Evolutionary conservation across 352 stramenopile species (phyloP), one percentile per base, ranked within the genome.

Genomic region (Phytophthora quininea): DNA sequence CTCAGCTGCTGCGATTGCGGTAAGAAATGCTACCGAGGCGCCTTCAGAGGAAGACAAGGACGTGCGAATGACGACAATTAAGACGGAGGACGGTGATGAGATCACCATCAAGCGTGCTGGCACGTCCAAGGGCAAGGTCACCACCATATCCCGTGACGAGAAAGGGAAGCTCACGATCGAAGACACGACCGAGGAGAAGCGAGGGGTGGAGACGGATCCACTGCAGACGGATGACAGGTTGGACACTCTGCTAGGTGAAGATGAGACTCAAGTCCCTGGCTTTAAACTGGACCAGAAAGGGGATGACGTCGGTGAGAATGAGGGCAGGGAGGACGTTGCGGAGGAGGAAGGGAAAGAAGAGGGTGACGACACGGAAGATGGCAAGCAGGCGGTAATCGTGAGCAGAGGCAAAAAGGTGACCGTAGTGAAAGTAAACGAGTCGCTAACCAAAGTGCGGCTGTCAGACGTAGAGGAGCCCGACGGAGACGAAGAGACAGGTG

Each of bases 91-190:
- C 46, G 84, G 84, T 45, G 82, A 92, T 62, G 84, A 91, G 71
- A 91, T 92, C 74, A 92, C 84, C 37, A 92, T 92, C 69, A 90
- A 89, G 57, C 80, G 80, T 29, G 71, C 62, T 1, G 67, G 68
- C 12, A 87, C 67, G 31, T 85, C 77, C 32, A 89, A 90, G 58
- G 65, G 69, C 46, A 87, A 88, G 56, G 75, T 89, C 65, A 92
- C 82, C 19, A 89, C 71, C 31, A 92, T 92, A 43, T 91, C 80
- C 33, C 70, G 78, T 2, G 75, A 92, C 52, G 82, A 92, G 27
- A 80, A 86, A 59, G 84, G 84, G 45, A 90, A 87, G 58, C 88
- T 92, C 62, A 92, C 80, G 56, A 92, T 92, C 54, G 82, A 92
- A 55, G 77, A 72, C 47, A 74, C 43, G 46, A 64, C 37, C 24